Evolutionary conservation across 2,329 filamentous ascomycete genomes (phyloP).

Genomic region (Exophiala lecanii-corni): DNA sequence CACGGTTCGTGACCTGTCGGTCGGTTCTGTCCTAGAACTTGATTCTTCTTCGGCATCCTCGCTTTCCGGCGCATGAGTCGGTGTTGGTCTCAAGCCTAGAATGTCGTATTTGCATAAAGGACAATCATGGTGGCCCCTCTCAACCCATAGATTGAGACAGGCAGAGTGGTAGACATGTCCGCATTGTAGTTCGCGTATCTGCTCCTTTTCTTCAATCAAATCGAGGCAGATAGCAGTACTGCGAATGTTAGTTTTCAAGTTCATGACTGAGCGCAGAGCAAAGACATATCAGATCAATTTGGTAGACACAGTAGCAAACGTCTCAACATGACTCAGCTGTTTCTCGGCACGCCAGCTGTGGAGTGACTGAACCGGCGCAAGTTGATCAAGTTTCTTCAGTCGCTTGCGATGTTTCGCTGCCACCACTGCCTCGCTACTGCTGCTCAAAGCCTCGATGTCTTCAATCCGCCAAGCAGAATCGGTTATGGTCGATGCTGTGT

Average conservation of each 20-base stretch:
- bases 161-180: constrained; percentile 19
- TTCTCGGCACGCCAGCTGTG: constrained; percentile 19
- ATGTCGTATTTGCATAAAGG: constrained; percentile 23
- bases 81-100: constrained; percentile 9
- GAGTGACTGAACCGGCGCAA: constrained; percentile 16
- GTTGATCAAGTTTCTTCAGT: constrained; percentile 20
- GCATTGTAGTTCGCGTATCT: constrained; percentile 18
- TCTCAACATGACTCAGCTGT: constrained; percentile 13
- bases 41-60: too few relatives aligned
- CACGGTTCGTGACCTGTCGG: too few relatives aligned
- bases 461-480: constrained; percentile 17
- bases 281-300: constrained; percentile 16
- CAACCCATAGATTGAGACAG: constrained; percentile 21
- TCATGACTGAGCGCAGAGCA: neutral
- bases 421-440: neutral
- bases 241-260: constrained; percentile 8
- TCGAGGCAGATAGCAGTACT: constrained; percentile 21
- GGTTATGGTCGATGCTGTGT: constrained; percentile 10
- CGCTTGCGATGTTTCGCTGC: constrained; percentile 16
- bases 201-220: constrained; percentile 17
- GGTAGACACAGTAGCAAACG: constrained; percentile 15
- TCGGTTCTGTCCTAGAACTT: too few relatives aligned
- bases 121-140: constrained; percentile 21
- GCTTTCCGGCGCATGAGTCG: too few relatives aligned
- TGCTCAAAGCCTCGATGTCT: constrained; percentile 4